A percentile compares a stretch with the other conserved stretches of the same genome.
Conservation (phyloP, 345 rosid genomes). For the Balakata baccata region DNA sequence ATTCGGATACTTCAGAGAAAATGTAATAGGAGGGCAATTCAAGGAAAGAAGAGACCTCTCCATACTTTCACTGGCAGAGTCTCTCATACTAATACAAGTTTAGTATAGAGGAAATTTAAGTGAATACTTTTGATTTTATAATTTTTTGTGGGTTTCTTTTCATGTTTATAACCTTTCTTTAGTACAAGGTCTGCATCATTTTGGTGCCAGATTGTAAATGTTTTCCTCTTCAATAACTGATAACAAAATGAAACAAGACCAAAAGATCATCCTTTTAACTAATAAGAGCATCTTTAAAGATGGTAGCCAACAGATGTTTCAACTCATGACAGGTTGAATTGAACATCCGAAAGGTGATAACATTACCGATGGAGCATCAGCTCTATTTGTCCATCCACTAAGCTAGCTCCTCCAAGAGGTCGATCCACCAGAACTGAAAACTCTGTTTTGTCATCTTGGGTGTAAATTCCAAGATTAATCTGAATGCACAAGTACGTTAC, state of each 20-base stretch:
- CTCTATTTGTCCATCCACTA: constrained; percentile 89
- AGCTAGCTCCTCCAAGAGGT: constrained; percentile 82
- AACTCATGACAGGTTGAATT: background rate
- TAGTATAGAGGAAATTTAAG: background rate
- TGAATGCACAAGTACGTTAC: constrained; percentile 31
- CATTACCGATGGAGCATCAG: constrained; percentile 91
- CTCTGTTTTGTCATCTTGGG: constrained; percentile 68
- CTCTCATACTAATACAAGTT: background rate
- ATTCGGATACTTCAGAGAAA: background rate
- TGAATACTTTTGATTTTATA: background rate
- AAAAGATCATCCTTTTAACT: background rate
- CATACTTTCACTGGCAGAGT: background rate
- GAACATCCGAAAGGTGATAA: constrained; percentile 8
- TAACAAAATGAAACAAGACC: background rate
- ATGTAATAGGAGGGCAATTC: background rate
- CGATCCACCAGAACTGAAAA: constrained; percentile 91
- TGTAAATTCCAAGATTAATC: constrained; percentile 88
- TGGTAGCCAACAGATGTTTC: background rate
- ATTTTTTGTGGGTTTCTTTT: background rate
- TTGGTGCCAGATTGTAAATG: background rate
- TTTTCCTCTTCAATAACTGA: background rate
- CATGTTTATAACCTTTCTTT: background rate
- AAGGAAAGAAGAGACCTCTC: background rate
- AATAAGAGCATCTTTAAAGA: background rate
- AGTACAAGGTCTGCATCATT: background rate